phyloP scores from a whole-genome alignment of 1,139 yeast genomes.

The Suhomyces choctaworum region DNA sequence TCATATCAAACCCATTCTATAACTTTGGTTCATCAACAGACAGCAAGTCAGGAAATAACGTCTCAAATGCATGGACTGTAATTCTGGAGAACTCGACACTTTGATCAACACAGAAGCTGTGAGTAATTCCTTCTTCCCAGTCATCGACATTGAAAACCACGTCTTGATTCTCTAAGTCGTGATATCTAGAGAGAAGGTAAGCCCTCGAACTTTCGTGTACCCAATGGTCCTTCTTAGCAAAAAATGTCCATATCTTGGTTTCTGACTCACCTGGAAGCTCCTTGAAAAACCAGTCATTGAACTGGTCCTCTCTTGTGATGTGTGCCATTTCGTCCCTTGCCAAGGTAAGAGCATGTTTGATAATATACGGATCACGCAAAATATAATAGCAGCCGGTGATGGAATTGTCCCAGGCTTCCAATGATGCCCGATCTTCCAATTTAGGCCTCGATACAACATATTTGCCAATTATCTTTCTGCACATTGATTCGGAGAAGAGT shows the following conservation, averaged over 20 bases:
- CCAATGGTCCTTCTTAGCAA: slow-evolving; percentile 64
- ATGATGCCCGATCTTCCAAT: slow-evolving; percentile 17
- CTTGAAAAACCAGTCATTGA: slow-evolving; percentile 53
- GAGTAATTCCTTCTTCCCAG: slow-evolving; percentile 40
- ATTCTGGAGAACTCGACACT: slow-evolving; percentile 51
- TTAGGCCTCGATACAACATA: slow-evolving; percentile 27
- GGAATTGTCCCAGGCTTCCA: slow-evolving; percentile 37
- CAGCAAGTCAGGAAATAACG: slow-evolving; percentile 2
- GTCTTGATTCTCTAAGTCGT: slow-evolving; percentile 25
- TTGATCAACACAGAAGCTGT: slow-evolving; percentile 59
- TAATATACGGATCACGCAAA: slow-evolving; percentile 39
- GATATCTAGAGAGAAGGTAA: slow-evolving; percentile 39
- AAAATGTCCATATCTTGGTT: slow-evolving; percentile 53
- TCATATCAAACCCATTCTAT: no score
- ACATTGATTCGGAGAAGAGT: slow-evolving; percentile 22
- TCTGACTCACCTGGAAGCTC: slow-evolving; percentile 19
- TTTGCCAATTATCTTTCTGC: slow-evolving; percentile 24
- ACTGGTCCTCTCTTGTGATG: slow-evolving; percentile 43
- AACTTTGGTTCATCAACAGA: no score
- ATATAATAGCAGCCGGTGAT: slow-evolving; percentile 46
- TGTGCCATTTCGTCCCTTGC: slow-evolving; percentile 57
- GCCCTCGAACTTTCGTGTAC: slow-evolving; percentile 50
- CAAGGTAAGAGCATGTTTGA: slow-evolving; percentile 54
- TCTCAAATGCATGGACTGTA: slow-evolving; percentile 27
- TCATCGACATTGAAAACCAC: slow-evolving; percentile 34